These are phyloP conservation scores for Scedosporium boydii DNA, from an alignment of 2,329 filamentous ascomycete genomes.

Conservation along the genomic window DNA sequence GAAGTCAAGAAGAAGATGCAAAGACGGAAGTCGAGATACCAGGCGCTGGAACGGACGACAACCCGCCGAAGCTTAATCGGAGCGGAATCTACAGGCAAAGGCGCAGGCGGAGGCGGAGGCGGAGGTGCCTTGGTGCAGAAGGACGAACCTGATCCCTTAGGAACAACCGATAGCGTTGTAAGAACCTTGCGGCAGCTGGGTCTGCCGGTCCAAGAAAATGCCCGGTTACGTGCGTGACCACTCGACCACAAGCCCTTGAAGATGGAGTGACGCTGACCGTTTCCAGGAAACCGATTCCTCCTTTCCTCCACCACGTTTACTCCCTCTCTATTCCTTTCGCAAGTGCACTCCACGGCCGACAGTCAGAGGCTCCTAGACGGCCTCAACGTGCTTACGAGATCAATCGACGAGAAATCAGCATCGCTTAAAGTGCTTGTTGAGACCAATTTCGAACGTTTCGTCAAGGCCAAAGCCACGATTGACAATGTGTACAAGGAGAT, in stretches of 20 bases:
- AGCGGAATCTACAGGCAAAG: conserved; percentile 53
- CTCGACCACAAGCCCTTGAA: background rate
- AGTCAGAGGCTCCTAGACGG: conserved; percentile 73
- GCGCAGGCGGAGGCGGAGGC: conserved; percentile 58
- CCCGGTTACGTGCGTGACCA: conserved; percentile 54
- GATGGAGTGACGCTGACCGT: background rate
- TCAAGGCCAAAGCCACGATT: conserved; percentile 93
- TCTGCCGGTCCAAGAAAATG: conserved; percentile 75
- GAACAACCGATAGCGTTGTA: conserved; percentile 80
- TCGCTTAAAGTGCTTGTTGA: conserved; percentile 94
- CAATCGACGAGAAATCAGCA: conserved; percentile 95
- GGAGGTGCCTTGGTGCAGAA: conserved; percentile 69
- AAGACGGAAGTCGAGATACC: conserved; percentile 68
- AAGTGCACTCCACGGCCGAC: conserved; percentile 79
- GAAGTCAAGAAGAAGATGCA: conserved; percentile 36
- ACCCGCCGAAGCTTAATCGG: conserved; percentile 61
- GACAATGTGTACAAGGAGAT: conserved; percentile 99
- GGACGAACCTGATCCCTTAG: conserved; percentile 87
- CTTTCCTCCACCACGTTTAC: conserved; percentile 95
- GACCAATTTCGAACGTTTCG: conserved; percentile 96
- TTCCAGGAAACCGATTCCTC: conserved; percentile 76
- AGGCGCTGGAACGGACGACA: conserved; percentile 68
- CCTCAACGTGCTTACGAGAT: conserved; percentile 75
- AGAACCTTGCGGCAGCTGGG: conserved; percentile 67
- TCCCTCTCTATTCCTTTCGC: conserved; percentile 80